Percentiles rank a stretch among this genome's conserved stretches.
Evolutionary conservation across 2,329 filamentous ascomycete genomes (phyloP).

Genomic region (Lachnellula cervina): DNA sequence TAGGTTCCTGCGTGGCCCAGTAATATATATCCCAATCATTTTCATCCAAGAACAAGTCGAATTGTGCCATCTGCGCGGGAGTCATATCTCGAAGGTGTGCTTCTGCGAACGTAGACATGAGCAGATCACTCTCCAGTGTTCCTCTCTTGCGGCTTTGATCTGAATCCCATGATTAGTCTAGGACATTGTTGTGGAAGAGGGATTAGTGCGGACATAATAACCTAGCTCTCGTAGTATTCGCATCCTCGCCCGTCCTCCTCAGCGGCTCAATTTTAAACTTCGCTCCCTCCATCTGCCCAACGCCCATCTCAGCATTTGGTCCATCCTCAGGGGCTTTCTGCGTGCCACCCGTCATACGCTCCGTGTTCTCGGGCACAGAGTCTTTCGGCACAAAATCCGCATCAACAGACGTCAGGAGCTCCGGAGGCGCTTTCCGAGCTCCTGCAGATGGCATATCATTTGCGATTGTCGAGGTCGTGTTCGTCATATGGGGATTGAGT

Average conservation of each 20-base stretch:
- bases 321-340: slow-evolving; percentile 45
- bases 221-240: slow-evolving; percentile 79
- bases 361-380: slow-evolving; percentile 55
- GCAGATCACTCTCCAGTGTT: slow-evolving; percentile 90
- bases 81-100: slow-evolving; percentile 71
- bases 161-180: slow-evolving; percentile 35
- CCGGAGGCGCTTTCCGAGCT: slow-evolving; percentile 51
- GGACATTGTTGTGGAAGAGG: neutral
- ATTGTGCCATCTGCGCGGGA: slow-evolving; percentile 68
- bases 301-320: slow-evolving; percentile 58
- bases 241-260: slow-evolving; percentile 75
- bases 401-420: slow-evolving; percentile 53
- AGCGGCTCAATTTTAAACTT: slow-evolving; percentile 88
- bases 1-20: slow-evolving; percentile 87
- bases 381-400: slow-evolving; percentile 54
- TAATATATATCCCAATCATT: slow-evolving; percentile 99
- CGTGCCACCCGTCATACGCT: slow-evolving; percentile 60
- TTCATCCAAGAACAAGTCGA: slow-evolving; percentile 92
- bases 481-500: slow-evolving; percentile 58
- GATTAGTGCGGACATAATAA: slow-evolving; percentile 53
- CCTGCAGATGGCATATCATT: slow-evolving; percentile 59
- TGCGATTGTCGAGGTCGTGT: slow-evolving; percentile 58
- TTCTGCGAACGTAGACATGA: slow-evolving; percentile 92
- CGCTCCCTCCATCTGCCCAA: slow-evolving; percentile 83
- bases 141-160: slow-evolving; percentile 97